Base-by-base conservation (phyloP, 1,284 basidiomycete genomes). In the Ustilago cynodontis region DNA sequence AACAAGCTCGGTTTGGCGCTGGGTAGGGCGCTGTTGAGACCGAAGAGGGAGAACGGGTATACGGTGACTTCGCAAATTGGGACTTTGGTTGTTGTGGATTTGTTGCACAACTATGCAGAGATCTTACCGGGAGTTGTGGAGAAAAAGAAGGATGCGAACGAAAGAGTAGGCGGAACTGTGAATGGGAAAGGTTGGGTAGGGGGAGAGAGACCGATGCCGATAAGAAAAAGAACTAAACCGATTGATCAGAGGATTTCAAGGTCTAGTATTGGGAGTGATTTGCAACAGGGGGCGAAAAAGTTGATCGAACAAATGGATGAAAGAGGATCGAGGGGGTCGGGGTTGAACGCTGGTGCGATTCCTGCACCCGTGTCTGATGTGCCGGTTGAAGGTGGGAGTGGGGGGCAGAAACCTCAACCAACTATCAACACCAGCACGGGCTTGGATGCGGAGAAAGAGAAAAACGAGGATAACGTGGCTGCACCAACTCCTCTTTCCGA, bases 1-100 rank as follows among this genome's bases (percentile, higher is more conserved):
- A 91, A 92, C 50, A 98, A 98, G 87, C 88, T 98, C 52, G 93
- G 93, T 0, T 88, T 96, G 59, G 93, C 94, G 7, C 86, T 96
- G 72, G 94, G 95, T 63, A 89, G 95, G 84, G 93, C 90, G 33
- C 89, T 98, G 53, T 88, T 97, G 52, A 89, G 94, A 26, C 95
- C 95, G 18, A 93, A 91, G 85, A 84, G 89, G 49, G 95, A 97
- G 86, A 92, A 90, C 93, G 76, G 93, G 93, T 86, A 93, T 93
- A 86, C 93, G 92, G 59, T 85, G 13, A 49, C 93, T 93, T 81
- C 93, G 91, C 56, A 91, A 90, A 54, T 49, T 82, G 87, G 91
- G 91, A 93, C 63, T 87, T 95, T 79, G 91, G 94, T 87, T 1
- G 62, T 76, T 4, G 91, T 94, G 50, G 95, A 98, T 82, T 88